A percentile compares a stretch with the other conserved stretches of the same genome.
These are phyloP conservation scores for Trichomonascaceae sp. DNA, from an alignment of 1,139 yeast genomes.

Conservation along the genomic window DNA sequence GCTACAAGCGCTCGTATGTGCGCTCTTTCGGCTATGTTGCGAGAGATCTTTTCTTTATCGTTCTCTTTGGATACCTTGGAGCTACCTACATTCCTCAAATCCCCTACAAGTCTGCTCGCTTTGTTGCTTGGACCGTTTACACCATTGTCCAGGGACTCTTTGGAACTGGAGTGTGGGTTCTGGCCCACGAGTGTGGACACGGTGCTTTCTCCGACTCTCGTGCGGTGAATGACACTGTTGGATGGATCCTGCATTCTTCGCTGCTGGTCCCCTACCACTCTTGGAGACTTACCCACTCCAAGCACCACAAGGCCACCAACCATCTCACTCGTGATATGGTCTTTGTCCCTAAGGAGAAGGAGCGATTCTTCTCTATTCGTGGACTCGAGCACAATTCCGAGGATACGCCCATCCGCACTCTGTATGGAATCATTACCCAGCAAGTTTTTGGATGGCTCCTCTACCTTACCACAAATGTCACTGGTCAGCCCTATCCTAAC, in stretches of 20 bases:
- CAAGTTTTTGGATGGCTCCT: conserved; percentile 67
- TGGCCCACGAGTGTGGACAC: conserved; percentile 89
- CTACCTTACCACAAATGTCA: conserved; percentile 56
- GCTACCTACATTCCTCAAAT: conserved; percentile 41
- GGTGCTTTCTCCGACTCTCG: conserved; percentile 68
- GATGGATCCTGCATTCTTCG: conserved; percentile 73
- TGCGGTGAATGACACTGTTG: conserved; percentile 57
- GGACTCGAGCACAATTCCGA: conserved; percentile 32
- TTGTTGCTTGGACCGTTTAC: conserved; percentile 46
- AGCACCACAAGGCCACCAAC: conserved; percentile 84
- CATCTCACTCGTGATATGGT: conserved; percentile 74
- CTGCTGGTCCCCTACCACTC: conserved; percentile 74
- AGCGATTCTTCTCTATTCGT: conserved; percentile 32
- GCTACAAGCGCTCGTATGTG: conserved; percentile 51
- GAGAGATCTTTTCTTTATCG: conserved; percentile 48
- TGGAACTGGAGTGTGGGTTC: conserved; percentile 72
- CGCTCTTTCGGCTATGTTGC: conserved; percentile 50
- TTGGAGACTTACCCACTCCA: conserved; percentile 73
- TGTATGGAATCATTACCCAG: conserved; percentile 44
- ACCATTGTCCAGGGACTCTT: conserved; percentile 48
- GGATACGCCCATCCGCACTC: conserved; percentile 60
- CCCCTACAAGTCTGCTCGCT: conserved; percentile 33
- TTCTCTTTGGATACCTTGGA: conserved; percentile 39
- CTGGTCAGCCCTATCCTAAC: conserved; percentile 58
- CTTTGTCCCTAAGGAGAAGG: conserved; percentile 58